phyloP scores from a whole-genome alignment of 805 yeast genomes.

The Limtongozyma cylindracea region DNA sequence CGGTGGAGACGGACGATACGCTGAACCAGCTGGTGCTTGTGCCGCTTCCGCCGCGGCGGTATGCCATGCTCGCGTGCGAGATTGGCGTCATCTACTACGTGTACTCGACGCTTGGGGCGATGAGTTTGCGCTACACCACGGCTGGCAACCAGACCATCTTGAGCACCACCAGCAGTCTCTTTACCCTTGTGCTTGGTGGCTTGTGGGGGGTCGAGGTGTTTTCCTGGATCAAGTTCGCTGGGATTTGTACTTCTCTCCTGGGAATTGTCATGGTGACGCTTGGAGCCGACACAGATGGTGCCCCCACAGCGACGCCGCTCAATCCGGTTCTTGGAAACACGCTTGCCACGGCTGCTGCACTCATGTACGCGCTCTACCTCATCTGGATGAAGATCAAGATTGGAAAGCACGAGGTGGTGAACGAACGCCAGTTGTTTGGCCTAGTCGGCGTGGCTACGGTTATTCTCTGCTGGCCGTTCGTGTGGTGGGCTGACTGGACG shows the following conservation, averaged over 20 bases:
- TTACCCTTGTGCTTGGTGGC: constrained; percentile 19
- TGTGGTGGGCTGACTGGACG: too few relatives aligned
- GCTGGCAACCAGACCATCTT: constrained; percentile 26
- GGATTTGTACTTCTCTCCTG: constrained; percentile 15
- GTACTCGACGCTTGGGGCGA: constrained; percentile 14
- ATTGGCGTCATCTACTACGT: constrained; percentile 15
- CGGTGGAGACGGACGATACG: too few relatives aligned
- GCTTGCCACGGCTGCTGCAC: constrained; percentile 18
- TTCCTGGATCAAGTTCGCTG: constrained; percentile 12
- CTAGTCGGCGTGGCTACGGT: constrained; percentile 17
- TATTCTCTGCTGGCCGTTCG: too few relatives aligned
- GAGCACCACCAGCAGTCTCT: constrained; percentile 23
- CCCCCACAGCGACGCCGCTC: constrained; percentile 7
- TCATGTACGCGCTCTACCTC: constrained; percentile 18
- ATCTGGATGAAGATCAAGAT: constrained; percentile 16
- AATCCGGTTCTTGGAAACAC: constrained; percentile 18
- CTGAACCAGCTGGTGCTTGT: too few relatives aligned
- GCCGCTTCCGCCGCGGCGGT: constrained; percentile 7
- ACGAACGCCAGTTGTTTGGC: constrained; percentile 21
- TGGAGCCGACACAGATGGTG: constrained; percentile 4
- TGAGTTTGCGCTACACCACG: constrained; percentile 20
- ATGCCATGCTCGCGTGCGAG: constrained; percentile 11
- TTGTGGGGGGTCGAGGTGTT: constrained; percentile 14
- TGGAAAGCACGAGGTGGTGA: constrained; percentile 17
- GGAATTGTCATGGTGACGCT: constrained; percentile 21